Evolutionary conservation across 2,329 filamentous ascomycete species (phyloP), one percentile per base, ranked within the genome.

Genomic region (Orbilia oligospora): DNA sequence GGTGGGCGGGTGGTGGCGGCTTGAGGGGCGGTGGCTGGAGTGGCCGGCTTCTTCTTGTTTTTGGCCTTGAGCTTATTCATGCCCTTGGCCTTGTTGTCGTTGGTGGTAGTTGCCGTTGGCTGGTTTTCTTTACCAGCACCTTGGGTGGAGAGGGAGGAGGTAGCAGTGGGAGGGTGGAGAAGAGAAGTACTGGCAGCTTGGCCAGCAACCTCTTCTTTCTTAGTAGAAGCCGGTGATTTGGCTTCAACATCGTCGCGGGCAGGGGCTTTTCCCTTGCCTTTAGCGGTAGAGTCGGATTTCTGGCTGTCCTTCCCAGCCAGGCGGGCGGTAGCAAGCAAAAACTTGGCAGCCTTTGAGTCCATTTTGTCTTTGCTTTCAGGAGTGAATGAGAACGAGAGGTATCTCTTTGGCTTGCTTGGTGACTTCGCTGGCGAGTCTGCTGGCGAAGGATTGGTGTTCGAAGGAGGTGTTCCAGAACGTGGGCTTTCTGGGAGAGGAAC

Each of bases 401-500:
- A 58, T 16, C 18, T 36, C 10, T 30, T 61, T 24, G 18, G 2
- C 16, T 24, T 61, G 33, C 18, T 58, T 46, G 44, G 16, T 20
- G 44, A 20, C 8, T 18, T 20, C 5, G 4, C 36, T 27, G 56
- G 20, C 24, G 53, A 58, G 9, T 38, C 22, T 8, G 53, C 8
- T 14, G n/a, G 9, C 9, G 36, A n/a, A n/a, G 56, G n/a, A 27
- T 12, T 12, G 3, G 18, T 41, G 10, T 61, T 36, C 10, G 56
- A 30, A 20, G 27, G 33, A 61, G 56, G 56, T 2, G 56, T 61
- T 58, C 30, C 53, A 41, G 53, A 58, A 22, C 53, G 33, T 20
- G 53, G 53, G 33, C 30, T 58, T 24, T 61, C 56, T 44, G 56
- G 56, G 18, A 61, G 56, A 18, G 56, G 56, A n/a, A 61, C 36